A percentile compares a stretch with the other conserved stretches of the same genome.
Conservation (phyloP, 129 eudicot species). For the Helianthus tuberosus region DNA sequence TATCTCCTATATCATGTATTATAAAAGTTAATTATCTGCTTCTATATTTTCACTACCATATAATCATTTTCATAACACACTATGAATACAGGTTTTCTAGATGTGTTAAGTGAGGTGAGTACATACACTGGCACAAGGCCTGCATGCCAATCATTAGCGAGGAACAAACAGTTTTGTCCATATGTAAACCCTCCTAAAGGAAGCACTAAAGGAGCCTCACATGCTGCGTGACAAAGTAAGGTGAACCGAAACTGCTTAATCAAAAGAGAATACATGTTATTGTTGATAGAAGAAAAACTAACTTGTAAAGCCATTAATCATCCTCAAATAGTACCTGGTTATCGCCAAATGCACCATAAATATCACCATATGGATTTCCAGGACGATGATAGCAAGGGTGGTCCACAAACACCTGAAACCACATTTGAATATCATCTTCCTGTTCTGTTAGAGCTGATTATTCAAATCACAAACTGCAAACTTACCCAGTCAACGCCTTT, state of each 20-base stretch:
- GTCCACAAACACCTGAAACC: conserved; percentile 86
- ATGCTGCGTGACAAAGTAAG: conserved; percentile 96
- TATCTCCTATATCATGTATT: too few relatives aligned
- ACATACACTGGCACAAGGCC: conserved; percentile 97
- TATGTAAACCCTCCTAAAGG: conserved; percentile 93
- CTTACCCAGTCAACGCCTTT: conserved; percentile 98
- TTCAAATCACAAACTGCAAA: too few relatives aligned
- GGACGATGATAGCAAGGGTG: conserved; percentile 95
- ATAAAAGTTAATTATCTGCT: too few relatives aligned
- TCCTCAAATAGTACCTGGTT: conserved; percentile 70
- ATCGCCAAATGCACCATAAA: conserved; percentile 94
- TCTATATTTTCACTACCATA: too few relatives aligned
- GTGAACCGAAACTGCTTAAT: conserved; percentile 87
- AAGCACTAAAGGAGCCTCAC: conserved; percentile 98
- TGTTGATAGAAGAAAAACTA: background rate
- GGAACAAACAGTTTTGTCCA: conserved; percentile 92
- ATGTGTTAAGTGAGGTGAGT: conserved; percentile 16
- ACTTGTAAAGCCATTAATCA: background rate
- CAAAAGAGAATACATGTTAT: conserved; percentile 26
- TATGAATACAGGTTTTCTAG: too few relatives aligned
- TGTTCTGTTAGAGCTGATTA: too few relatives aligned
- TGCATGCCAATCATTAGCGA: conserved; percentile 99
- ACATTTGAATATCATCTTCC: too few relatives aligned
- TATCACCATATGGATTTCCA: conserved; percentile 97
- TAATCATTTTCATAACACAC: background rate